phyloP scores from a whole-genome alignment of 2,329 filamentous ascomycete species.

The Pseudocercospora cruenta region DNA sequence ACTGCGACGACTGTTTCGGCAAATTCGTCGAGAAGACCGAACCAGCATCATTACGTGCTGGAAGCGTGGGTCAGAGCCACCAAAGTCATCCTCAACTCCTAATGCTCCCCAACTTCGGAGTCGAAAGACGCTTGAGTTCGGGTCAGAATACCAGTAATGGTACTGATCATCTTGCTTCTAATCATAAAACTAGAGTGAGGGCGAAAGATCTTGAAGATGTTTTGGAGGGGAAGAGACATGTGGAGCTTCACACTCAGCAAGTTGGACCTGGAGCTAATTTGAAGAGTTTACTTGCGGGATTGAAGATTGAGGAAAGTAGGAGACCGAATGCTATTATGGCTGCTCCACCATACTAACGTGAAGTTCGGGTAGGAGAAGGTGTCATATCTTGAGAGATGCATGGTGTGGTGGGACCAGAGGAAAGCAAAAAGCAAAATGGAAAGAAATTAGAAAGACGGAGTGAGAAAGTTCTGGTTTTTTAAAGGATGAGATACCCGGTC shows the following conservation, averaged over 20 bases:
- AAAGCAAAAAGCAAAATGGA: not conserved
- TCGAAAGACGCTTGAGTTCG: constrained; percentile 26
- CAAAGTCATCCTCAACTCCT: constrained; percentile 29
- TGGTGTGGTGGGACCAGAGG: not conserved
- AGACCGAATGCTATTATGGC: constrained; percentile 16
- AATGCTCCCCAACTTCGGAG: constrained; percentile 28
- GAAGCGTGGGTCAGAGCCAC: constrained; percentile 27
- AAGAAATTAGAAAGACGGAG: not conserved
- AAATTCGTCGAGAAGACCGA: constrained; percentile 27
- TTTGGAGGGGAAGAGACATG: constrained; percentile 26
- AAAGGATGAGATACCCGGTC: not conserved
- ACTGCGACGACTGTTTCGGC: constrained; percentile 29
- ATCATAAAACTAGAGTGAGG: constrained; percentile 19
- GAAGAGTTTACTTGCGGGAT: constrained; percentile 14
- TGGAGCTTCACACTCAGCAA: constrained; percentile 12
- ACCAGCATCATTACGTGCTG: constrained; percentile 25
- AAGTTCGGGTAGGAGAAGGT: not conserved
- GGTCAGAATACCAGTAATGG: constrained; percentile 24
- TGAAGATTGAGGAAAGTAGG: constrained; percentile 18
- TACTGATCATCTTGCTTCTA: constrained; percentile 3
- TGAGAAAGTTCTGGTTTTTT: not conserved
- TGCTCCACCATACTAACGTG: constrained; percentile 20
- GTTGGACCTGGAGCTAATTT: constrained; percentile 13
- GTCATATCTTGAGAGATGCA: not conserved
- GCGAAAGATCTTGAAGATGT: constrained; percentile 30